A percentile compares a stretch with the other conserved stretches of the same genome.
Evolutionary conservation across 768 basidiomycete genomes (phyloP).

Genomic region (Agrocybe praecox): DNA sequence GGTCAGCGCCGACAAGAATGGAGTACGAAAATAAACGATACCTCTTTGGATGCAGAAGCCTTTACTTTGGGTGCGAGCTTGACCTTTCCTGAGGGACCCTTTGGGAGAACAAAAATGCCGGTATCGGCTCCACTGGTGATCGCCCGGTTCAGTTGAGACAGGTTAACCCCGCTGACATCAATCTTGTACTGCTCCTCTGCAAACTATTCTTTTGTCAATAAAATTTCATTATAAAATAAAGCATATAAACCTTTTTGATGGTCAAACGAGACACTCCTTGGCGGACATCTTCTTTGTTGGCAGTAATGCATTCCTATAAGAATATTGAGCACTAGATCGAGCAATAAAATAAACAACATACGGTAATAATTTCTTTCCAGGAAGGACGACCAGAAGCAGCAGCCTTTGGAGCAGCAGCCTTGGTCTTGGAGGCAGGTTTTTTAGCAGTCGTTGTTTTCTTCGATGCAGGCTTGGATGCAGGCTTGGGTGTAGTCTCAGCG

Average conservation of each 20-base stretch:
- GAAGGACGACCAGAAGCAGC: constrained; percentile 39
- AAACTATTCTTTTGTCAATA: constrained; percentile 46
- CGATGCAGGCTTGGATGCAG: constrained; percentile 16
- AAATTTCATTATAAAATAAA: not conserved
- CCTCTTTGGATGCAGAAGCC: constrained; percentile 61
- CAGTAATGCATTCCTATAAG: constrained; percentile 70
- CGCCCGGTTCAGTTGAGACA: constrained; percentile 77
- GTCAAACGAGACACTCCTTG: constrained; percentile 73
- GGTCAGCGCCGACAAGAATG: constrained; percentile 3
- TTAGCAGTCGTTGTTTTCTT: constrained; percentile 20
- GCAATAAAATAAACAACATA: constrained; percentile 20
- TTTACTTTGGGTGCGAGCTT: constrained; percentile 71
- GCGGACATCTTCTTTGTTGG: constrained; percentile 65
- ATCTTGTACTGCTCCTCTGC: constrained; percentile 84
- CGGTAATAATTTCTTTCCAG: constrained; percentile 60
- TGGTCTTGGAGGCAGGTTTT: constrained; percentile 25
- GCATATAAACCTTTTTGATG: constrained; percentile 75
- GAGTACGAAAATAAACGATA: constrained; percentile 24
- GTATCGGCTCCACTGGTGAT: constrained; percentile 59
- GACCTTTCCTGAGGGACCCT: constrained; percentile 47
- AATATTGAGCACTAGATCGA: not conserved
- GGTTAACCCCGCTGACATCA: constrained; percentile 66
- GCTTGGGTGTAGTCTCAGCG: constrained; percentile 15
- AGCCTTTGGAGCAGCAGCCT: constrained; percentile 22
- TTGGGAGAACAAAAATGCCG: constrained; percentile 50